These are phyloP conservation scores for Pseudocercospora eumusae DNA, from an alignment of 2,329 filamentous ascomycete genomes.

Conservation along the genomic window DNA sequence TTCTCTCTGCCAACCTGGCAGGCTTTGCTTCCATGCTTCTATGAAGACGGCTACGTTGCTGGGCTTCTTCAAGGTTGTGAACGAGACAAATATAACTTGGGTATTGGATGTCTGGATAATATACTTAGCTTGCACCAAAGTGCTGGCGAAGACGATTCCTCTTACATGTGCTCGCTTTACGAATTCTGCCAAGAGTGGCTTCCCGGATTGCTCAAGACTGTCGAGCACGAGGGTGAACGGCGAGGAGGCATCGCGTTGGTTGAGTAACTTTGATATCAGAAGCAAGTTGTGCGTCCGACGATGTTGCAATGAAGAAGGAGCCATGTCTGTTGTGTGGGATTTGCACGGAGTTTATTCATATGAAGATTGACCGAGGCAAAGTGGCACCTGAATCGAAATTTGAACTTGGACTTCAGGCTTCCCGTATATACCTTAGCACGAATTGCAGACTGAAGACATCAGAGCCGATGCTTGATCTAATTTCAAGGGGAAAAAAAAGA, in stretches of 20 bases:
- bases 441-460: neutral
- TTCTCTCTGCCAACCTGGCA: slow-evolving; percentile 37
- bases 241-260: slow-evolving; percentile 74
- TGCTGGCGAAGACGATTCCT: neutral
- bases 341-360: slow-evolving; percentile 2
- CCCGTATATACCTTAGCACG: neutral
- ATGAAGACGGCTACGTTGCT: slow-evolving; percentile 68
- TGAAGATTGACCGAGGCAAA: slow-evolving; percentile 2
- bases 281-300: slow-evolving; percentile 81
- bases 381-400: slow-evolving; percentile 5
- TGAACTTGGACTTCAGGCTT: neutral
- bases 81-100: slow-evolving; percentile 75
- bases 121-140: neutral
- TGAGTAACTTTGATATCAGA: slow-evolving; percentile 78
- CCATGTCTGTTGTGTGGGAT: slow-evolving; percentile 48
- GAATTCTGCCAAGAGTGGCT: slow-evolving; percentile 71
- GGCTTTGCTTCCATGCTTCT: slow-evolving; percentile 37
- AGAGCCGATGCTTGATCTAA: neutral
- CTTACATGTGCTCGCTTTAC: slow-evolving; percentile 70
- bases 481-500: no score
- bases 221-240: slow-evolving; percentile 87
- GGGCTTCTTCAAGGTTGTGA: slow-evolving; percentile 69
- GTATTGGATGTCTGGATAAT: slow-evolving; percentile 60
- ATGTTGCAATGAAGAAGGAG: slow-evolving; percentile 62
- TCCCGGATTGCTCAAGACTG: slow-evolving; percentile 76